These are phyloP conservation scores for Globisporangium alternatum DNA, from an alignment of 352 stramenopile species.

Conservation along the genomic window DNA sequence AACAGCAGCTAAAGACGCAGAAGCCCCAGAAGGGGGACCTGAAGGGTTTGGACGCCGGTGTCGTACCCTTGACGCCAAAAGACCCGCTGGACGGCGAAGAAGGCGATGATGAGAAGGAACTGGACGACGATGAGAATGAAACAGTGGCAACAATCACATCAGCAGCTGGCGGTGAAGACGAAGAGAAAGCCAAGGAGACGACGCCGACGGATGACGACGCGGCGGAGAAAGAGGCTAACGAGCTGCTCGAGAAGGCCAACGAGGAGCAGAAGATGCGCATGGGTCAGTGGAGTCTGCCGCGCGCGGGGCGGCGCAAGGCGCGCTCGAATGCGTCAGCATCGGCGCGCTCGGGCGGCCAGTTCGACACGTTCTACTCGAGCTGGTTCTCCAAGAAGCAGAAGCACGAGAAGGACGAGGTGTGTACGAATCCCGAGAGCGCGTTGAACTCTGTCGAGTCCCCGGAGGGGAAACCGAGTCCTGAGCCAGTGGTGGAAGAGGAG, in stretches of 20 bases:
- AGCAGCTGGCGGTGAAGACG: constrained; percentile 4
- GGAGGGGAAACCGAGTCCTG: not conserved
- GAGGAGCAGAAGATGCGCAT: constrained; percentile 60
- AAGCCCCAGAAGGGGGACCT: constrained; percentile 10
- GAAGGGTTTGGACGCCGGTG: constrained; percentile 11
- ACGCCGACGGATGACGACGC: constrained; percentile 22
- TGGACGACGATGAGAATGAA: not conserved
- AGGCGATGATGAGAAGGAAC: constrained; percentile 46
- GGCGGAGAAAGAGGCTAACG: constrained; percentile 16
- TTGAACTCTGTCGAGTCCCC: not conserved
- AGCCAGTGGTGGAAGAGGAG: not conserved
- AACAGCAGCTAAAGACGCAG: not conserved
- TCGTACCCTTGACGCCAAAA: constrained; percentile 10
- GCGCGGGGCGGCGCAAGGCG: constrained; percentile 40
- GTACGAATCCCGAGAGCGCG: not conserved
- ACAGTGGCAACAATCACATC: not conserved
- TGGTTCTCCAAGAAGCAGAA: constrained; percentile 66
- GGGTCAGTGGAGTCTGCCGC: constrained; percentile 73
- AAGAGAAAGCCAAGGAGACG: constrained; percentile 19
- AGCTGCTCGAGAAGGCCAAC: constrained; percentile 26
- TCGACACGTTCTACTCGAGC: constrained; percentile 73
- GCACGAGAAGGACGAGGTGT: constrained; percentile 28
- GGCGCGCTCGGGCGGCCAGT: constrained; percentile 41
- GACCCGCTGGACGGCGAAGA: constrained; percentile 42
- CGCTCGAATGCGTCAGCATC: constrained; percentile 39